Conservation (phyloP, 176 grass and related monocot genomes). For the Raddia distichophylla region DNA sequence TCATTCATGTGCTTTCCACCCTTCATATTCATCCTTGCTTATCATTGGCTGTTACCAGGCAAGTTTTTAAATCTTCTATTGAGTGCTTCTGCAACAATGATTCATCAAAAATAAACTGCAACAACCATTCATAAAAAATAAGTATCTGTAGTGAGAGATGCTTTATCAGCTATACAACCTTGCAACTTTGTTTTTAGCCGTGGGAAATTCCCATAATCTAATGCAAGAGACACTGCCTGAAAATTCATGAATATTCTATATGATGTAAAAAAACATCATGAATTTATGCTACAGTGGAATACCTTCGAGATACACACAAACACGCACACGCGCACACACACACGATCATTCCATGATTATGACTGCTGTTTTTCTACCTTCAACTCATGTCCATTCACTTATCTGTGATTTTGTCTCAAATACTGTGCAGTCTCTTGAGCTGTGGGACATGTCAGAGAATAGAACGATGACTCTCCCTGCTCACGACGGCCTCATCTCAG, state of each 20-base stretch:
- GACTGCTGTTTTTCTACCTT: not conserved
- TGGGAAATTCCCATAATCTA: not conserved
- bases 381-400: not conserved
- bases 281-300: not conserved
- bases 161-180: not conserved
- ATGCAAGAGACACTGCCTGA: not conserved
- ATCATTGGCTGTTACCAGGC: slow-evolving; percentile 85
- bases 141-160: not conserved
- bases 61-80: not conserved
- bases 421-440: slow-evolving; percentile 77
- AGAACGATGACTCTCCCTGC: slow-evolving; percentile 74
- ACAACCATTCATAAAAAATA: not conserved
- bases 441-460: slow-evolving; percentile 84
- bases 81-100: not conserved
- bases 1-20: slow-evolving; percentile 87
- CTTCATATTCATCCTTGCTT: slow-evolving; percentile 67
- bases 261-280: not conserved
- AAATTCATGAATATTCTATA: not conserved
- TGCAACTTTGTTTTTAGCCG: not conserved
- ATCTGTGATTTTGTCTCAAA: not conserved
- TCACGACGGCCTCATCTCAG: slow-evolving; percentile 61
- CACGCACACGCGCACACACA: no score
- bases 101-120: slow-evolving; percentile 6
- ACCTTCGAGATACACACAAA: no score
- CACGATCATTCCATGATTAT: not conserved